Base-by-base conservation (phyloP, 257 asterid species). In the Nicotiana otophora region DNA sequence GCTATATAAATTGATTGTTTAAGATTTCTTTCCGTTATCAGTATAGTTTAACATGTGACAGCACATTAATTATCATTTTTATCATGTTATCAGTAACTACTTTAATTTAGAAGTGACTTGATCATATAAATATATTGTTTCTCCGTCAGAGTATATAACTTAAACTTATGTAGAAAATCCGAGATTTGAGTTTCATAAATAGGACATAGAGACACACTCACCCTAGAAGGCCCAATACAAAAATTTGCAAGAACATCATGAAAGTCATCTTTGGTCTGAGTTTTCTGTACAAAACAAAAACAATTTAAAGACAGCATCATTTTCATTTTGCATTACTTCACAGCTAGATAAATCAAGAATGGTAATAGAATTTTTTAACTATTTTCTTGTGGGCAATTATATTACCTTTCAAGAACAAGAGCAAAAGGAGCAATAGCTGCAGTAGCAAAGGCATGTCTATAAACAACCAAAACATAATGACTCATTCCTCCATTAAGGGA, bases 391-490 rank as follows among this genome's bases (percentile, higher is more conserved):
- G 7, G 70, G 39, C n/a, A 30, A 36, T 12, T 54, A 42, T 42
- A 42, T 7, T 54, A 92, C 97, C 86, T 91, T 60, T 94, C 98
- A 5, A 92, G 55, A 75, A 84, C 61, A 72, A 78, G 87, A 0
- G 98, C 97, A 53, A 91, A 91, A 8, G 98, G 98, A 39, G 92
- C 89, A 46, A 92, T 85, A 54, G 89, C 86, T 1, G 88, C 10
- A 0, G 97, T 84, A 20, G 98, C 98, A 42, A 92, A 58, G 42
- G 90, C 92, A 60, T 94, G 97, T 11, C 98, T 93, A 54, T 94
- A 94, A 11, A 93, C 97, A 9, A 92, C 98, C 26, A 92, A 87
- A 8, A 94, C 89, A 89, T 93, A 93, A 81, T 93, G 96, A 57
- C 98, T 93, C 84, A 94, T 91, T 1, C 97, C 98, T 34, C 82